Conservation (phyloP, 1,139 yeast species). For the Debaryomyces fabryi region DNA sequence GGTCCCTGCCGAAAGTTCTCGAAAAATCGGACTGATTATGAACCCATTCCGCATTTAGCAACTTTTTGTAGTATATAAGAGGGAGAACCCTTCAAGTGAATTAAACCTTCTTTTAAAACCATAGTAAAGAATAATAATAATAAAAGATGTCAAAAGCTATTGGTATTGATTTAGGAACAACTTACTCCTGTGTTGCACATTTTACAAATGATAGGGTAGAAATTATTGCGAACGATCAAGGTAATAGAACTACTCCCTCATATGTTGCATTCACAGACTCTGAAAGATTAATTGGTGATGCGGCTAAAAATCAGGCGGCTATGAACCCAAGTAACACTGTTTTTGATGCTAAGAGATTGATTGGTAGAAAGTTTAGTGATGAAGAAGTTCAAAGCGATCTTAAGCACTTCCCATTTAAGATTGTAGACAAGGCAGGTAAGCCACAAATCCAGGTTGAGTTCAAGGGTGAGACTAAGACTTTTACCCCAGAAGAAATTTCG, state of each 20-base stretch:
- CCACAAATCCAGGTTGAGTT: conserved; percentile 64
- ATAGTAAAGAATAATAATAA: neutral
- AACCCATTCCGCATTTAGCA: conserved; percentile 10
- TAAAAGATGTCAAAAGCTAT: conserved; percentile 66
- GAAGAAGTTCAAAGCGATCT: conserved; percentile 59
- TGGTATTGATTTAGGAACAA: conserved; percentile 82
- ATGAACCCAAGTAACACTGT: conserved; percentile 69
- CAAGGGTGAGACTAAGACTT: conserved; percentile 65
- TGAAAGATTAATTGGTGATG: conserved; percentile 71
- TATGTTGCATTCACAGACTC: conserved; percentile 70
- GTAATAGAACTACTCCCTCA: conserved; percentile 73
- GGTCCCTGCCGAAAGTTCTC: conserved; percentile 9
- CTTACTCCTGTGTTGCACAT: conserved; percentile 80
- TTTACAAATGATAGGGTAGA: conserved; percentile 70
- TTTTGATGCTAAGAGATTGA: conserved; percentile 69
- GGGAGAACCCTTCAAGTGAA: neutral
- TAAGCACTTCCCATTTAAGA: conserved; percentile 67
- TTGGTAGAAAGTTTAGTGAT: conserved; percentile 65
- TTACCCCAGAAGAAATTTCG: conserved; percentile 69
- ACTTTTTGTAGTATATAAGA: conserved; percentile 7
- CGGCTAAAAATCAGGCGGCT: conserved; percentile 74
- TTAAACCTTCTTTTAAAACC: neutral
- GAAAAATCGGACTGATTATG: conserved; percentile 9
- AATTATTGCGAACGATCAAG: conserved; percentile 70
- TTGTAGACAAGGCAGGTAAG: conserved; percentile 58